phyloP scores from a whole-genome alignment of 768 basidiomycete genomes.

The Kwoniella dejecticola region DNA sequence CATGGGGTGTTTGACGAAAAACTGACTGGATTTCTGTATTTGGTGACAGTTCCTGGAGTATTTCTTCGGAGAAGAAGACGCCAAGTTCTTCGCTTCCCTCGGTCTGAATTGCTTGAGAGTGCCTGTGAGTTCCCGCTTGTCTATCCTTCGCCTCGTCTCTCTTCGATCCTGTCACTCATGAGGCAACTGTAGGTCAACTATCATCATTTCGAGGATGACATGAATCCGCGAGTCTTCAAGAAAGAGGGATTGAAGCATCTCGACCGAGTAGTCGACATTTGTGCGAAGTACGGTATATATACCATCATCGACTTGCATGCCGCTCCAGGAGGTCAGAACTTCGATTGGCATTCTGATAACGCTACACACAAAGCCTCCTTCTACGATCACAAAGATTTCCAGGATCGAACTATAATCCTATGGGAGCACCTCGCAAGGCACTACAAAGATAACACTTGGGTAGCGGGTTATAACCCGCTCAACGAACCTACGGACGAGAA shows the following conservation, averaged over 20 bases:
- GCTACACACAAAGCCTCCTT: constrained; percentile 55
- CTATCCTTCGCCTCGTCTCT: too few relatives aligned
- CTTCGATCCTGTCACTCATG: too few relatives aligned
- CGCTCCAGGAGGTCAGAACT: constrained; percentile 57
- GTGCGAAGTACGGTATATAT: constrained; percentile 71
- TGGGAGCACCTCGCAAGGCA: constrained; percentile 75
- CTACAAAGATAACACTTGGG: constrained; percentile 76
- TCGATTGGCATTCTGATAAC: constrained; percentile 75
- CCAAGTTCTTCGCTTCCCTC: constrained; percentile 73
- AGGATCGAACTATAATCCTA: constrained; percentile 74
- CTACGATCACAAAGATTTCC: constrained; percentile 83
- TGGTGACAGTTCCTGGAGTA: constrained; percentile 79
- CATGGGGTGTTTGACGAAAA: too few relatives aligned
- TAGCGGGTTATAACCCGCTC: constrained; percentile 81
- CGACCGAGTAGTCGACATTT: constrained; percentile 74
- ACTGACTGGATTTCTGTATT: too few relatives aligned
- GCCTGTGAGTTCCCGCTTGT: constrained; percentile 24
- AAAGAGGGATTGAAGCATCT: constrained; percentile 76
- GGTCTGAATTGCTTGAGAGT: constrained; percentile 75
- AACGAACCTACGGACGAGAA: constrained; percentile 79
- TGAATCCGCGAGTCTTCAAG: constrained; percentile 77
- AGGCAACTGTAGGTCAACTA: constrained; percentile 58
- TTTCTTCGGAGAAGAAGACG: constrained; percentile 77
- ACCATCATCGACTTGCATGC: constrained; percentile 81
- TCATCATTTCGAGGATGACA: constrained; percentile 62